Percentiles rank a stretch among this genome's conserved stretches.
phyloP scores from a whole-genome alignment of 345 rosid species.

The Sonneratia alba region DNA sequence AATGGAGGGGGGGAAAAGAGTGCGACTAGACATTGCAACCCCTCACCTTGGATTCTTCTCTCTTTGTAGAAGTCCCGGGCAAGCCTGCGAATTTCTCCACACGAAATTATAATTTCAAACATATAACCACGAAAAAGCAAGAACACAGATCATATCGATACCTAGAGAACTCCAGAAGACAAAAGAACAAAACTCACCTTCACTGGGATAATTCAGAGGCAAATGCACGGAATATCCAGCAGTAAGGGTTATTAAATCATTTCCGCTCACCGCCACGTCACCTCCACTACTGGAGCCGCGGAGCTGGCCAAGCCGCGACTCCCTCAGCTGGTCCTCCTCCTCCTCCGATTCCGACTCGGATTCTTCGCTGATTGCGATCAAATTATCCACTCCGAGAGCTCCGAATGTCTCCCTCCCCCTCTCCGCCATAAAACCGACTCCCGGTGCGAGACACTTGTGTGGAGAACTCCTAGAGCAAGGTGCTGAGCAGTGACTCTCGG shows the following conservation, averaged over 20 bases:
- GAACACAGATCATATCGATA: background rate
- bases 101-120: background rate
- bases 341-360: background rate
- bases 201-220: background rate
- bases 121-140: no score
- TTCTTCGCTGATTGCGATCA: background rate
- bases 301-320: conserved; percentile 2
- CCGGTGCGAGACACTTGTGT: background rate
- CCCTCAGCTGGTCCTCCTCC: background rate
- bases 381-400: background rate
- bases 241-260: conserved; percentile 5
- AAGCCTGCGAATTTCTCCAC: background rate
- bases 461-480: background rate
- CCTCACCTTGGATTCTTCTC: conserved; percentile 7
- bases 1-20: background rate
- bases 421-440: conserved; percentile 10
- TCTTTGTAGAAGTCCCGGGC: background rate
- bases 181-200: conserved; percentile 6
- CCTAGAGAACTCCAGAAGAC: background rate
- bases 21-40: background rate
- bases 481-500: background rate
- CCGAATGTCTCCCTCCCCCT: background rate
- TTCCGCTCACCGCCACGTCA: background rate
- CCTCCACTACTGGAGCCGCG: background rate
- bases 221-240: background rate